Evolutionary conservation across 2,329 filamentous ascomycete species (phyloP).

Genomic region (Ophidiomyces ophidiicola): DNA sequence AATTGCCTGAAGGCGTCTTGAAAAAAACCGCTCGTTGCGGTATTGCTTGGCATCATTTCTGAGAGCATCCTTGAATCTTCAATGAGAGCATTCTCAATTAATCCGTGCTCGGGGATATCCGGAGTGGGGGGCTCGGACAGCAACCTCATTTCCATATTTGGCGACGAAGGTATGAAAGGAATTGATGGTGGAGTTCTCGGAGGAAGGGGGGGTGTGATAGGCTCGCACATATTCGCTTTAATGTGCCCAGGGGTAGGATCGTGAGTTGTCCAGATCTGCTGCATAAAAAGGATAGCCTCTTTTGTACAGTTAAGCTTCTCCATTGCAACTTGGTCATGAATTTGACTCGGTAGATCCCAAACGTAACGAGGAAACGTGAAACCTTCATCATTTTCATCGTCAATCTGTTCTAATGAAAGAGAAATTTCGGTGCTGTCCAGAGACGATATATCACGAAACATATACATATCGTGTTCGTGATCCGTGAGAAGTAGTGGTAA

Average conservation of each 20-base stretch:
- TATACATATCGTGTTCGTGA: conserved; percentile 34
- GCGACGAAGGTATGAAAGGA: conserved; percentile 32
- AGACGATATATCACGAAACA: conserved; percentile 24
- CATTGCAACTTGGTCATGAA: conserved; percentile 12
- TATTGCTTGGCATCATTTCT: neutral
- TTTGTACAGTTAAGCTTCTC: conserved; percentile 22
- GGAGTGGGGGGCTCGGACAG: conserved; percentile 22
- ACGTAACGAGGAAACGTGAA: conserved; percentile 32
- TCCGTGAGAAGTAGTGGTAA: conserved; percentile 37
- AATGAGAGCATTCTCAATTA: conserved; percentile 26
- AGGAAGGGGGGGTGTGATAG: conserved; percentile 39
- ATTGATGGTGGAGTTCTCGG: conserved; percentile 32
- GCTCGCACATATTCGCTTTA: conserved; percentile 12
- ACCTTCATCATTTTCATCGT: conserved; percentile 34
- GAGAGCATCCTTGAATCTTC: conserved; percentile 11
- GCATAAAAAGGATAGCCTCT: conserved; percentile 18
- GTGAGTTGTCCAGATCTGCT: conserved; percentile 20
- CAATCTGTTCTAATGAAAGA: conserved; percentile 26
- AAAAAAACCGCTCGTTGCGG: neutral
- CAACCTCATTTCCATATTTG: conserved; percentile 27
- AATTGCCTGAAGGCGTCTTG: neutral
- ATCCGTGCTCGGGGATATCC: conserved; percentile 23
- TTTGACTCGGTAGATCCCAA: conserved; percentile 20
- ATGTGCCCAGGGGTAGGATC: too few species aligned
- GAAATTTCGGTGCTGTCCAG: conserved; percentile 21